These are phyloP conservation scores for Lepidium sativum DNA, from an alignment of 345 rosid genomes.

Conservation along the genomic window DNA sequence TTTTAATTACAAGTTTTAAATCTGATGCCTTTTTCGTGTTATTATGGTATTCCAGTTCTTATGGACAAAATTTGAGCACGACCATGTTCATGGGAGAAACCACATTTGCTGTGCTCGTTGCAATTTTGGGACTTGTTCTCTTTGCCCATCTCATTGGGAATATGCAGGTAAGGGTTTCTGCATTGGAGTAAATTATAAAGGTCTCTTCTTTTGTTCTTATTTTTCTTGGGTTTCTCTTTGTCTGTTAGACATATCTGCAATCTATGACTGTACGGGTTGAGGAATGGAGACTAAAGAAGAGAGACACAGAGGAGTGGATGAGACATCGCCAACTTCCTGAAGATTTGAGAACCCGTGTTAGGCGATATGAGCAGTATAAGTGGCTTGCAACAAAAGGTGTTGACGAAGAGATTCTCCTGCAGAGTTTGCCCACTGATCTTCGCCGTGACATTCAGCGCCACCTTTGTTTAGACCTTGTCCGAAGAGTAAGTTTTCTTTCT, in stretches of 20 bases:
- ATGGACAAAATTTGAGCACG: constrained; percentile 85
- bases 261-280: constrained; percentile 78
- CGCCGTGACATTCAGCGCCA: constrained; percentile 86
- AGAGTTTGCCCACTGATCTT: constrained; percentile 76
- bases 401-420: constrained; percentile 69
- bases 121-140: constrained; percentile 77
- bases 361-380: constrained; percentile 69
- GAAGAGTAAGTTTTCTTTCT: constrained; percentile 47
- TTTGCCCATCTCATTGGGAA: constrained; percentile 93
- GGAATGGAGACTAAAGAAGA: constrained; percentile 88
- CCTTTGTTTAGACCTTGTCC: constrained; percentile 86
- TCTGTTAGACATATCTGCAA: constrained; percentile 72
- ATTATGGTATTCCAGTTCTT: constrained; percentile 48
- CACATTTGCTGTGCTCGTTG: constrained; percentile 70
- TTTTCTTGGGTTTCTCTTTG: constrained; percentile 6
- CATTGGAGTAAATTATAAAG: neutral
- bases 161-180: constrained; percentile 62
- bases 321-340: constrained; percentile 88
- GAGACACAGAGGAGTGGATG: constrained; percentile 98
- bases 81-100: constrained; percentile 85
- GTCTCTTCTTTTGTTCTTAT: neutral
- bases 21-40: constrained; percentile 12
- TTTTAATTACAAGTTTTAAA: neutral
- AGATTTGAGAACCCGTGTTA: constrained; percentile 55
- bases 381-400: constrained; percentile 96